These are phyloP conservation scores for Leccinellum luteum DNA, from an alignment of 768 basidiomycete species.

Conservation along the genomic window DNA sequence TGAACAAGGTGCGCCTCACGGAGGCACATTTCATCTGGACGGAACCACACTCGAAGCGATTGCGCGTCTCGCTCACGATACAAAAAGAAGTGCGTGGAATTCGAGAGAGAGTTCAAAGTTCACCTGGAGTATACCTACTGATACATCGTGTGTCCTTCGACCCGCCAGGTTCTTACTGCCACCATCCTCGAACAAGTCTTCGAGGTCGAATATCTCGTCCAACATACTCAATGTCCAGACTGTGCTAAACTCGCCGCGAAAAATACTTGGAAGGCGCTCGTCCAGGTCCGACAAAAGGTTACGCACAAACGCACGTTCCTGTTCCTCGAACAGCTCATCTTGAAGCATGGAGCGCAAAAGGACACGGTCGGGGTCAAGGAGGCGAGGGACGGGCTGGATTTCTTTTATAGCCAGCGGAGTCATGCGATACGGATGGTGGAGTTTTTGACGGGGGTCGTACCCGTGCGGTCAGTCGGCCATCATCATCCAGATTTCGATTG, in stretches of 20 bases:
- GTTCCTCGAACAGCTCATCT: conserved; percentile 94
- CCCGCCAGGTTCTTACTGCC: conserved; percentile 76
- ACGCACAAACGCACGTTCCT: conserved; percentile 97
- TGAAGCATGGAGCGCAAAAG: conserved; percentile 96
- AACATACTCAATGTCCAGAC: conserved; percentile 92
- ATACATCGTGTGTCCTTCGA: not conserved
- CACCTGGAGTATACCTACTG: not conserved
- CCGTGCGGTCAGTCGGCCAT: conserved; percentile 63
- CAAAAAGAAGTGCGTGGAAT: conserved; percentile 83
- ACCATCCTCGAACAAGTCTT: conserved; percentile 98
- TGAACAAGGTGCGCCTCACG: conserved; percentile 93
- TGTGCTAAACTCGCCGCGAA: conserved; percentile 94
- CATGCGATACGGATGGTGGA: conserved; percentile 97
- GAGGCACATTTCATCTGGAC: conserved; percentile 99
- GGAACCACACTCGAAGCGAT: conserved; percentile 92
- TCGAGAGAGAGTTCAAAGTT: too few relatives aligned
- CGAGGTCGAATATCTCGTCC: conserved; percentile 93
- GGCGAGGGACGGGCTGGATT: conserved; percentile 92
- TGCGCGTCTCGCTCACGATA: conserved; percentile 92
- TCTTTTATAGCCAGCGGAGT: conserved; percentile 89
- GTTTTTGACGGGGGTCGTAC: conserved; percentile 84
- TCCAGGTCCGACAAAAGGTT: conserved; percentile 99
- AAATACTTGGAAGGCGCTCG: conserved; percentile 97
- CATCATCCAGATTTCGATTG: not conserved
- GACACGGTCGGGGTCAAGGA: conserved; percentile 94